Evolutionary conservation across 805 yeast species (phyloP).

Genomic region (Monosporozyma siamensis): DNA sequence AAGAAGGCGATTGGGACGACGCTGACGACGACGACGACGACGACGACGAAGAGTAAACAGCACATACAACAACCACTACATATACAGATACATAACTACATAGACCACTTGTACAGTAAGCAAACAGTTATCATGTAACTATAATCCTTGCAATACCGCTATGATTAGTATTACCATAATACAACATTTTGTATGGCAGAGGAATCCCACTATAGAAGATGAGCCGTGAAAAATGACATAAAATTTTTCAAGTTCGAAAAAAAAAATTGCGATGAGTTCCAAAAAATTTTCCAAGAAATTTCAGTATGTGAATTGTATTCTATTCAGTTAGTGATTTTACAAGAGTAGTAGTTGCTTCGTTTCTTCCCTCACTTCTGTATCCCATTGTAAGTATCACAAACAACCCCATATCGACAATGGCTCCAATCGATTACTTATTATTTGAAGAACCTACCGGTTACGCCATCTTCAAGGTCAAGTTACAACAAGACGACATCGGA

Average conservation of each 20-base stretch:
- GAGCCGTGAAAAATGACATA: neutral
- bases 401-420: slow-evolving; percentile 33
- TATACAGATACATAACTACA: slow-evolving; percentile 1
- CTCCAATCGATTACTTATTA: slow-evolving; percentile 79
- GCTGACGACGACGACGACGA: slow-evolving; percentile 2
- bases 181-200: too few species aligned
- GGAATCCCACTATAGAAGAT: neutral
- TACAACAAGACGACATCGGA: slow-evolving; percentile 92
- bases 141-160: too few species aligned
- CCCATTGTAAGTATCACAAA: neutral
- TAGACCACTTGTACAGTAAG: slow-evolving; percentile 1
- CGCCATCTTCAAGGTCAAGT: slow-evolving; percentile 86
- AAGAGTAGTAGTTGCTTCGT: neutral
- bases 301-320: neutral
- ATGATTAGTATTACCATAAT: neutral
- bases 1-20: slow-evolving; percentile 1
- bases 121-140: too few species aligned
- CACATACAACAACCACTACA: neutral
- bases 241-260: slow-evolving; percentile 3
- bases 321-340: neutral
- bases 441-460: slow-evolving; percentile 99
- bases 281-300: slow-evolving; percentile 1
- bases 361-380: too few species aligned
- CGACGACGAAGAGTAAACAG: slow-evolving; percentile 1
- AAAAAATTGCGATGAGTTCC: slow-evolving; percentile 3